A percentile compares a stretch with the other conserved stretches of the same genome.
Conservation (phyloP, 139 green algal genomes). For the Haematococcus sp. region DNA sequence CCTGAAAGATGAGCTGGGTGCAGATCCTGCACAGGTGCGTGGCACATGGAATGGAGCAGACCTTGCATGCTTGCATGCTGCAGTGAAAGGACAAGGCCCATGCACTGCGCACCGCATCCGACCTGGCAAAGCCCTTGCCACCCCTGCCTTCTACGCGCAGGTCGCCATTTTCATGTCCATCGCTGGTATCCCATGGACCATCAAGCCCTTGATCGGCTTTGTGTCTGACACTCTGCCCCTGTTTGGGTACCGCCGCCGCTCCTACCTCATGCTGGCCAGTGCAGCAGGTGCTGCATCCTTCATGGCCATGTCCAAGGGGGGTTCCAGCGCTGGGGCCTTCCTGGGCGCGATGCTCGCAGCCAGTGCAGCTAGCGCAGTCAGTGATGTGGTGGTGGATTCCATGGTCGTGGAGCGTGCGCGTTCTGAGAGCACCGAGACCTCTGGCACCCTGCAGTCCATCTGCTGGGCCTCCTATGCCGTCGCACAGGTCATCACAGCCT, state of each 20-base stretch:
- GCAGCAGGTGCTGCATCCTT: slow-evolving; percentile 19
- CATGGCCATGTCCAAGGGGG: background rate
- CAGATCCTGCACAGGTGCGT: slow-evolving; percentile 64
- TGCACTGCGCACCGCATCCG: too few species aligned
- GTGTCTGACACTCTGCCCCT: slow-evolving; percentile 87
- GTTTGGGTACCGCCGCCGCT: slow-evolving; percentile 86
- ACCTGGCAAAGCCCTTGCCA: too few species aligned
- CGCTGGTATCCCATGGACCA: slow-evolving; percentile 74
- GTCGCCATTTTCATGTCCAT: slow-evolving; percentile 65
- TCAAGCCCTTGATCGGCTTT: slow-evolving; percentile 97
- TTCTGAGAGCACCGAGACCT: background rate
- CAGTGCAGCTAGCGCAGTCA: slow-evolving; percentile 1
- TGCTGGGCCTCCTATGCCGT: slow-evolving; percentile 61
- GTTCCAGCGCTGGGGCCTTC: background rate
- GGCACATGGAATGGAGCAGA: too few species aligned
- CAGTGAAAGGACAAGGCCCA: too few species aligned
- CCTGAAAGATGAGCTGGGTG: slow-evolving; percentile 77
- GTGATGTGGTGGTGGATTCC: slow-evolving; percentile 95
- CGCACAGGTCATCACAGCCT: slow-evolving; percentile 80
- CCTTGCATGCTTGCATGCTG: too few species aligned
- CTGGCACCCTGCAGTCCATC: slow-evolving; percentile 29
- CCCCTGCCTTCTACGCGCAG: too few species aligned
- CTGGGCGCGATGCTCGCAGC: background rate
- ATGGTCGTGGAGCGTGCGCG: slow-evolving; percentile 84
- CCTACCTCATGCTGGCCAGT: slow-evolving; percentile 79